These are phyloP conservation scores for Sporothrix pseudoabietina DNA, from an alignment of 2,329 filamentous ascomycete species.

Conservation along the genomic window DNA sequence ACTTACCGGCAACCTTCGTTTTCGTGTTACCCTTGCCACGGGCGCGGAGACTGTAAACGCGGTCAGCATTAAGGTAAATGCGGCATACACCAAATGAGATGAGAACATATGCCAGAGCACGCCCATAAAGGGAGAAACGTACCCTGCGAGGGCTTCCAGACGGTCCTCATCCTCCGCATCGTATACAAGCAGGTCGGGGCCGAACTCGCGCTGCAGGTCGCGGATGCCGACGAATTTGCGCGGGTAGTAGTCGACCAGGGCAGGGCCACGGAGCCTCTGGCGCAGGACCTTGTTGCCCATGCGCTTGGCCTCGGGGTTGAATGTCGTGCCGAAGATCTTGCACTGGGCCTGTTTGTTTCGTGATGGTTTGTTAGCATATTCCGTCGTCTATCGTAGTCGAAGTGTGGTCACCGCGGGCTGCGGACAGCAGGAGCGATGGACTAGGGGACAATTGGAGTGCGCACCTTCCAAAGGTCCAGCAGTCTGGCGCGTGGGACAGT, in stretches of 20 bases:
- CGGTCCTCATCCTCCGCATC: conserved; percentile 80
- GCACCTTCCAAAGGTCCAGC: conserved; percentile 78
- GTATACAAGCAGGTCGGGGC: conserved; percentile 65
- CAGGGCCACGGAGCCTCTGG: conserved; percentile 81
- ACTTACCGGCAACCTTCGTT: conserved; percentile 66
- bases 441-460: neutral
- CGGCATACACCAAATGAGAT: neutral
- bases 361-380: conserved; percentile 18
- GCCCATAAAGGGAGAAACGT: conserved; percentile 39
- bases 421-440: neutral
- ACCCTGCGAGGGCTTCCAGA: conserved; percentile 71
- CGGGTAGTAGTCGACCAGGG: conserved; percentile 86
- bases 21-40: conserved; percentile 86
- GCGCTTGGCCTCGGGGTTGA: conserved; percentile 80
- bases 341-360: conserved; percentile 70
- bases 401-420: neutral
- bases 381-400: neutral
- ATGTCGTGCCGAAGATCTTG: conserved; percentile 86
- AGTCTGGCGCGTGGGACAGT: conserved; percentile 63
- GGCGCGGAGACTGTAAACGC: conserved; percentile 61
- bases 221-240: conserved; percentile 69
- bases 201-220: conserved; percentile 72
- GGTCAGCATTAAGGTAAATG: conserved; percentile 7
- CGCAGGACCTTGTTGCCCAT: conserved; percentile 91
- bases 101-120: neutral